Evolutionary conservation across 2,329 filamentous ascomycete species (phyloP), one percentile per base, ranked within the genome.

Genomic region (Clarireedia sp.): DNA sequence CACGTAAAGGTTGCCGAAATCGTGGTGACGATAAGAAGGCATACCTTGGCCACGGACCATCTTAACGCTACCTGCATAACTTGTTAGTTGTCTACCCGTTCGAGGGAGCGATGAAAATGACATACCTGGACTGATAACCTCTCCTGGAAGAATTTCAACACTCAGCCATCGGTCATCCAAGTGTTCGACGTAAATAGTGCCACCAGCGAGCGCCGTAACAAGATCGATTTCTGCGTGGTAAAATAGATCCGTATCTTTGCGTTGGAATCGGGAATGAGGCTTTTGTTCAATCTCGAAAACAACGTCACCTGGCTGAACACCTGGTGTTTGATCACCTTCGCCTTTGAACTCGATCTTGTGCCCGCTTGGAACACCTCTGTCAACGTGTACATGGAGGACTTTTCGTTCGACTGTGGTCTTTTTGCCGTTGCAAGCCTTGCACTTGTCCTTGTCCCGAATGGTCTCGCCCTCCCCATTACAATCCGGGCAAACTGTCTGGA

Each of bases 271-370:
- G 26, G 86, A 62, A 73, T 99, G 94, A n/a, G 91, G 91, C 82
- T 99, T 99, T 79, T 97, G 90, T 74, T 97, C 92, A 62, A 99
- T 97, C 76, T 97, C 91, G 70, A 99, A 99, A 60, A 96, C 87
- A 56, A 99, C 94, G 69, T 99, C 95, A 63, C 95, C 94, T 16
- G 94, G 88, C 70, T 95, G 82, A 52, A 95, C 88, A 62, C 91
- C 92, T 19, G 94, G 94, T 56, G 91, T 85, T 71, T 97, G 94
- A 71, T 99, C 94, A 74, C 94, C 94, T 72, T 99, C 94, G 57
- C 94, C 94, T 56, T 87, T 85, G 80, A 97, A 99, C 71, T 96
- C 91, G 63, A 99, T 90, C 79, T 95, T 95, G 74, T 92, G 92
- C 60, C 94, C 94, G 70, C 83, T 91, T 73, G 87, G 86, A 60